Conservation (phyloP, 768 basidiomycete species). For the Agrocybe praecox region DNA sequence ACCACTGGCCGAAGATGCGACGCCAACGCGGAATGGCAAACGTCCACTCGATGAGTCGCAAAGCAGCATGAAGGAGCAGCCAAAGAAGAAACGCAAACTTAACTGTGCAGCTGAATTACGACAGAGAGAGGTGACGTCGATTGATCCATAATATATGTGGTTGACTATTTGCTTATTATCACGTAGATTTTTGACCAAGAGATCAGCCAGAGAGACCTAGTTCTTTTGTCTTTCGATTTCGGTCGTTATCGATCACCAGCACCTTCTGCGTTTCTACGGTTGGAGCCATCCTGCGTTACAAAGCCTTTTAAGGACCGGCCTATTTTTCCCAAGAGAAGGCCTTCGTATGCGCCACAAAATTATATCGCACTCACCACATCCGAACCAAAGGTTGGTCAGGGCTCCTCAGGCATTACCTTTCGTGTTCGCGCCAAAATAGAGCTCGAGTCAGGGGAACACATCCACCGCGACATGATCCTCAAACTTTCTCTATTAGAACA, state of each 20-base stretch:
- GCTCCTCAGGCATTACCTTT: background rate
- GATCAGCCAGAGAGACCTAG: background rate
- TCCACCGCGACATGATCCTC: background rate
- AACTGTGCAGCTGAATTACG: background rate
- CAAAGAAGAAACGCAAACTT: too few relatives aligned
- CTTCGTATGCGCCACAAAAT: background rate
- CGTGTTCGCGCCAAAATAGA: background rate
- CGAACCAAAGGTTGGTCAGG: background rate
- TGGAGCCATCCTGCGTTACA: background rate
- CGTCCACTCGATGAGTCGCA: too few relatives aligned
- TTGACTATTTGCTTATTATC: background rate
- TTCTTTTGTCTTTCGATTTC: background rate
- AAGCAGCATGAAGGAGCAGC: too few relatives aligned
- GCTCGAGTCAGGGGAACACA: background rate
- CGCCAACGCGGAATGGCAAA: too few relatives aligned
- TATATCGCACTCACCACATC: background rate
- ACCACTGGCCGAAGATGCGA: too few relatives aligned
- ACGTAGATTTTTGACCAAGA: background rate
- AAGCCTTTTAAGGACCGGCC: background rate
- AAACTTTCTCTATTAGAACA: background rate
- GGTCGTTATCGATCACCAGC: background rate
- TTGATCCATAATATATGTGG: background rate
- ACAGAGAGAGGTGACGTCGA: background rate
- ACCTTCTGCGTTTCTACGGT: background rate
- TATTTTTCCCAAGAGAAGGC: background rate